Conservation (phyloP, 257 asterid genomes). For the Orobanche coerulescens region DNA sequence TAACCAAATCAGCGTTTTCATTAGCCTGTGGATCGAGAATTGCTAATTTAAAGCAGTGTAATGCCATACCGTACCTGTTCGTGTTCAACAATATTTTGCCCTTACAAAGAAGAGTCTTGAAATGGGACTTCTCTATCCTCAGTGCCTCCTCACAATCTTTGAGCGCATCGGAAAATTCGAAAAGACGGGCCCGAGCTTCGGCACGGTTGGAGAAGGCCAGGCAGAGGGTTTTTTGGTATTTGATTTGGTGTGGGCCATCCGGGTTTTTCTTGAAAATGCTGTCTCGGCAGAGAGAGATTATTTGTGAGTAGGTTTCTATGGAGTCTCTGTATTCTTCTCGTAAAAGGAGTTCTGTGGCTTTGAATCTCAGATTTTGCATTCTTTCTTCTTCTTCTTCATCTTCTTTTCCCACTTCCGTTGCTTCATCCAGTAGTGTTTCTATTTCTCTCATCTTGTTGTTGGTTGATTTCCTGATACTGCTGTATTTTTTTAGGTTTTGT, state of each 20-base stretch:
- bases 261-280: constrained; percentile 28
- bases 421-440: constrained; percentile 13
- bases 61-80: constrained; percentile 41
- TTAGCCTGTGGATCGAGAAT: constrained; percentile 40
- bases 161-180: constrained; percentile 41
- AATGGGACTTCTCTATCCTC: constrained; percentile 50
- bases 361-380: constrained; percentile 58
- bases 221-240: constrained; percentile 49
- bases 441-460: constrained; percentile 23
- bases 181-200: constrained; percentile 49
- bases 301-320: constrained; percentile 43
- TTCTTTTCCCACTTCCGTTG: constrained; percentile 26
- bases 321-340: constrained; percentile 62
- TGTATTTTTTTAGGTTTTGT: background rate
- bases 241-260: constrained; percentile 25
- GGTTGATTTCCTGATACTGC: background rate
- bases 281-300: constrained; percentile 46
- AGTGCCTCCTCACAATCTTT: constrained; percentile 62
- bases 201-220: constrained; percentile 66
- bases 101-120: constrained; percentile 71
- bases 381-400: constrained; percentile 39
- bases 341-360: constrained; percentile 69
- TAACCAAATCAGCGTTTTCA: constrained; percentile 39
- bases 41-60: constrained; percentile 47
- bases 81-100: constrained; percentile 56